Percentiles rank a stretch among this genome's conserved stretches.
These are phyloP conservation scores for Cryphonectria nitschkei DNA, from an alignment of 2,329 filamentous ascomycete genomes.

Conservation along the genomic window DNA sequence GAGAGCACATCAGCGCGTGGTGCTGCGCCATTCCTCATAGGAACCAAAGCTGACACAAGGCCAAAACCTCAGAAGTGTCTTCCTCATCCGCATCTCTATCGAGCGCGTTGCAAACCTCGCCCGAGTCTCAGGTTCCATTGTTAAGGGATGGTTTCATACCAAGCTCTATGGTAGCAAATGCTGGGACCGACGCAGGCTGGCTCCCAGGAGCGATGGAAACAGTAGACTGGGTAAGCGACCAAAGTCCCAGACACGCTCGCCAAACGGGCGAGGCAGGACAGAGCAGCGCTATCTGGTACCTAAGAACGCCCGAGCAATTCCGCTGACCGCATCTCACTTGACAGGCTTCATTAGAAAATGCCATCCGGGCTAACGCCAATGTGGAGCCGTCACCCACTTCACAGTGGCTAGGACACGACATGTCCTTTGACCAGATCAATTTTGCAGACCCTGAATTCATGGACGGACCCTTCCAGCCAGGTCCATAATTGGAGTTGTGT, in stretches of 20 bases:
- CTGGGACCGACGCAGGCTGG: constrained; percentile 20
- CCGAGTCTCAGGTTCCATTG: background rate
- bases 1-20: too few species aligned
- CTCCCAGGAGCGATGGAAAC: constrained; percentile 18
- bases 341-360: constrained; percentile 21
- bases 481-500: background rate
- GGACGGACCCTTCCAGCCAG: constrained; percentile 3
- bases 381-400: constrained; percentile 12
- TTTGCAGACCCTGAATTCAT: constrained; percentile 18
- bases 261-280: background rate
- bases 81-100: background rate
- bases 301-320: background rate
- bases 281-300: background rate
- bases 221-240: constrained; percentile 20
- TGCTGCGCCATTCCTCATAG: background rate
- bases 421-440: constrained; percentile 18
- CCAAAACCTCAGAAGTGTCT: background rate
- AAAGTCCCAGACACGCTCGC: background rate
- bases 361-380: constrained; percentile 21
- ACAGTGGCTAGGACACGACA: constrained; percentile 19
- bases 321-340: constrained; percentile 15
- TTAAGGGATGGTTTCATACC: constrained; percentile 9
- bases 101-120: background rate
- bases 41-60: background rate
- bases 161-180: background rate